phyloP scores from a whole-genome alignment of 345 rosid species.

The Syzygium aromaticum region DNA sequence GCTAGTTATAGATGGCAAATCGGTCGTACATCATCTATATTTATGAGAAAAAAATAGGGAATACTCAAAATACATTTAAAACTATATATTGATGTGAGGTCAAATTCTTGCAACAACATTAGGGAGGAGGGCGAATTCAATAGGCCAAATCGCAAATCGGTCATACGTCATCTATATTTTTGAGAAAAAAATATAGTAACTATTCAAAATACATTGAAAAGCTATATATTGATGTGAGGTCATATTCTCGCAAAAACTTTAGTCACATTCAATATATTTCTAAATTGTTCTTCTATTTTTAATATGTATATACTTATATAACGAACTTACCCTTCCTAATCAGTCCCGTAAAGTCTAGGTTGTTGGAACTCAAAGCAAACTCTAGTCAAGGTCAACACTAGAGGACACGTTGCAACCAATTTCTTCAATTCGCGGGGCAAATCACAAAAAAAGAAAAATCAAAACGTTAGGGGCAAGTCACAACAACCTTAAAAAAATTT shows the following conservation, averaged over 20 bases:
- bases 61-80: neutral
- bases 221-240: neutral
- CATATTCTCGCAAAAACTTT: neutral
- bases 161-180: neutral
- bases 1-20: neutral
- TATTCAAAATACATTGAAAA: neutral
- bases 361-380: neutral
- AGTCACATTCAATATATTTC: neutral
- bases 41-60: neutral
- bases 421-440: neutral
- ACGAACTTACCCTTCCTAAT: neutral
- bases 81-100: neutral
- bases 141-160: neutral
- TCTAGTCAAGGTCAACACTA: neutral
- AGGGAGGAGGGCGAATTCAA: too few species aligned
- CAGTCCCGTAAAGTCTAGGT: rapidly evolving
- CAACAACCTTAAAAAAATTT: neutral
- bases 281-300: neutral
- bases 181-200: neutral
- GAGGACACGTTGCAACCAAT: rapidly evolving
- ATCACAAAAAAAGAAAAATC: neutral
- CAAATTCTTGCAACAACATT: neutral
- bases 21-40: neutral
- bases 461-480: neutral
- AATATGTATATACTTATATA: neutral